Evolutionary conservation across 352 stramenopile genomes (phyloP), one percentile per base, ranked within the genome.

Genomic region (Elongisporangium prolatum): DNA sequence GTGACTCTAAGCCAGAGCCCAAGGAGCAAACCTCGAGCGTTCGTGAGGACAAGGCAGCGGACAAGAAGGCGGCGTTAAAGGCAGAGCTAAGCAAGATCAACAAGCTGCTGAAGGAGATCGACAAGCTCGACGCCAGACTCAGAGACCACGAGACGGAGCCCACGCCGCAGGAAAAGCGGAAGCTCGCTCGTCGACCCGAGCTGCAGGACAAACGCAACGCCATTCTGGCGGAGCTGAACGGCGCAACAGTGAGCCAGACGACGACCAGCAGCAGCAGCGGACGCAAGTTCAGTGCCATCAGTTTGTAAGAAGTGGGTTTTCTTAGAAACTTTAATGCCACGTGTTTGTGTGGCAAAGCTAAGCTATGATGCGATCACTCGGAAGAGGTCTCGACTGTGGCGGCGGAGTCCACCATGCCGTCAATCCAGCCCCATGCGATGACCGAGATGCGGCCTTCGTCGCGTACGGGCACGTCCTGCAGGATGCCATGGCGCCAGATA

Each of bases 401-500:
- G 21, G 56, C 57, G 1, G 48, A 22, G 40, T 90, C 75, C 28
- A 54, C 63, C 76, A 90, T 92, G 64, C 73, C 76, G 60, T 89
- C 80, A 57, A 92, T 80, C 83, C 77, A 89, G 16, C 91, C 94
- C 94, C 94, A 98, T 5, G 96, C 72, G 64, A 98, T 98, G 59
- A 98, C 91, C 20, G 82, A 97, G 65, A 98, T 97, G 50, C 94
- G 80, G 16, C 94, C 94, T 68, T 98, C 93, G 16, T 88, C 71
- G 56, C 80, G 77, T 64, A 95, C 79, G 1, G 95, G 81, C 38
- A 85, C 71, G 63, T 96, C 80, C 54, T 91, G 69, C 16, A 97
- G 65, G 21, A 98, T 88, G 52, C 94, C 94, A 65, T 98, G 94
- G 64, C 86, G 95, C 89, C 89, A 98, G 16, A 88, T 74, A 64